Evolutionary conservation across 2,329 filamentous ascomycete species (phyloP).

Genomic region (Stagonosporopsis cucurbitacearum): DNA sequence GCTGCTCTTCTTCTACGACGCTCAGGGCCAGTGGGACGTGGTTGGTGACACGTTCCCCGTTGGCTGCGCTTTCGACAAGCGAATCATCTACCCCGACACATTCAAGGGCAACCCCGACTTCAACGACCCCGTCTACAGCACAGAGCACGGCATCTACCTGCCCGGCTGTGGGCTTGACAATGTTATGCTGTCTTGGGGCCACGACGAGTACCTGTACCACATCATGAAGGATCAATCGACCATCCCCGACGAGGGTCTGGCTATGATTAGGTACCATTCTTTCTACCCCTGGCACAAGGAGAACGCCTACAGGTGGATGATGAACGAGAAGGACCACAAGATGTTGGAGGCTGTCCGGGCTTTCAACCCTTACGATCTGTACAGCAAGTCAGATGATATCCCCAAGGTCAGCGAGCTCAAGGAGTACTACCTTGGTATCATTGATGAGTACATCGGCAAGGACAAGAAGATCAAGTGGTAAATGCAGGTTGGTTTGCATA

Average conservation of each 20-base stretch:
- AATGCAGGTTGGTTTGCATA: not conserved
- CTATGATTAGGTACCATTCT: conserved; percentile 92
- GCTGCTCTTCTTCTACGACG: conserved; percentile 79
- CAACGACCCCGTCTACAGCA: conserved; percentile 73
- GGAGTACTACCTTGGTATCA: conserved; percentile 76
- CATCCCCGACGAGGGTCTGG: conserved; percentile 80
- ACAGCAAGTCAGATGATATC: conserved; percentile 87
- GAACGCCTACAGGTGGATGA: conserved; percentile 80
- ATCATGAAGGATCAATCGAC: conserved; percentile 82
- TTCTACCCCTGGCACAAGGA: conserved; percentile 92
- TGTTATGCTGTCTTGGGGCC: conserved; percentile 88
- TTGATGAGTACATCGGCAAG: conserved; percentile 74
- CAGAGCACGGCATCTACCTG: conserved; percentile 79
- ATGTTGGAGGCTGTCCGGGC: conserved; percentile 83
- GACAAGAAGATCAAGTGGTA: conserved; percentile 74
- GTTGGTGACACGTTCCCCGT: conserved; percentile 87
- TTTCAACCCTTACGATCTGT: conserved; percentile 91
- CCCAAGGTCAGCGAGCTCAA: conserved; percentile 80
- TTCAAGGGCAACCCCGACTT: conserved; percentile 80
- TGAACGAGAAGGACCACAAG: conserved; percentile 79
- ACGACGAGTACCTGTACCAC: conserved; percentile 87
- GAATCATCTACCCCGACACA: conserved; percentile 81
- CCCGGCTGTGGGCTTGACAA: conserved; percentile 83
- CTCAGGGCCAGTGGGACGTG: conserved; percentile 91
- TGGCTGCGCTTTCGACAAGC: conserved; percentile 74